These are phyloP conservation scores for Hortiboletus campestris DNA, from an alignment of 768 basidiomycete genomes.

Conservation along the genomic window DNA sequence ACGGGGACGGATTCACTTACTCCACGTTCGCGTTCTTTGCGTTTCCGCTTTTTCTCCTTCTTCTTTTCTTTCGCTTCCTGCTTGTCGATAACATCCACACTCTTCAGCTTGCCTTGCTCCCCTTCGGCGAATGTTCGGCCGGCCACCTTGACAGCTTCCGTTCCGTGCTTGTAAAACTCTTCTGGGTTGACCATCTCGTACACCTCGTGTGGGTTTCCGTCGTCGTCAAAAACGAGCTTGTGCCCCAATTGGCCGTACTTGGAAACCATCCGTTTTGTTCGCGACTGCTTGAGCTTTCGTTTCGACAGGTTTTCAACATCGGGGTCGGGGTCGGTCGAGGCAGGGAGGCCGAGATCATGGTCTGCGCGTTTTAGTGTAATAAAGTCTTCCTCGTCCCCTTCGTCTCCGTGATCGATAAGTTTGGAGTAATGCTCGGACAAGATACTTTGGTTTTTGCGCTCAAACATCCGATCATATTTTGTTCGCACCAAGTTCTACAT, in stretches of 20 bases:
- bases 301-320: slow-evolving; percentile 68
- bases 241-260: slow-evolving; percentile 57
- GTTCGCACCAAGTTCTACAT: slow-evolving; percentile 60
- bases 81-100: slow-evolving; percentile 73
- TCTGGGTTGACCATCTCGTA: slow-evolving; percentile 81
- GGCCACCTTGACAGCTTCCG: slow-evolving; percentile 62
- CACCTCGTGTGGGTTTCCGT: slow-evolving; percentile 73
- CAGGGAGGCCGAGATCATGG: slow-evolving; percentile 71
- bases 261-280: slow-evolving; percentile 68
- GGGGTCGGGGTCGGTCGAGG: slow-evolving; percentile 32
- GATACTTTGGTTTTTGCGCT: slow-evolving; percentile 91
- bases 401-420: slow-evolving; percentile 69
- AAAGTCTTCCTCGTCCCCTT: slow-evolving; percentile 62
- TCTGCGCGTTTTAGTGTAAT: slow-evolving; percentile 91
- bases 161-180: slow-evolving; percentile 67
- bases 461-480: slow-evolving; percentile 98
- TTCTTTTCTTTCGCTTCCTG: slow-evolving; percentile 84
- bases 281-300: slow-evolving; percentile 75
- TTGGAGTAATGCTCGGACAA: slow-evolving; percentile 88
- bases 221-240: slow-evolving; percentile 90
- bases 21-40: slow-evolving; percentile 70
- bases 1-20: slow-evolving; percentile 16
- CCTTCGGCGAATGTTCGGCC: slow-evolving; percentile 68
- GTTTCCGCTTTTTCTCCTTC: slow-evolving; percentile 87
- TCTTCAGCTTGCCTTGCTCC: slow-evolving; percentile 70